These are phyloP conservation scores for Torulaspora indica DNA, from an alignment of 805 yeast genomes.

Conservation along the genomic window DNA sequence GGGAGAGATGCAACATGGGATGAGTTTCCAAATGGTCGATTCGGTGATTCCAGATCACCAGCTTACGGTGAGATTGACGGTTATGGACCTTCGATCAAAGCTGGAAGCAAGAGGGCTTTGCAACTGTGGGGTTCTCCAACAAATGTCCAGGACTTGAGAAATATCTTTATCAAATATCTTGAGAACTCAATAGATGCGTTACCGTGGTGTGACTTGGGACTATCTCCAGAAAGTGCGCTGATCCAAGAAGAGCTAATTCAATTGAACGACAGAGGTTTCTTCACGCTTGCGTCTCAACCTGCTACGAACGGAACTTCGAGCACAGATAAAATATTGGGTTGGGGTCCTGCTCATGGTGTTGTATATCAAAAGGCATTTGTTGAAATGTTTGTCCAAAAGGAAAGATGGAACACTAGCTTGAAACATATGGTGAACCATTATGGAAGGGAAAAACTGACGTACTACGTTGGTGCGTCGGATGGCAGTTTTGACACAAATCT, in stretches of 20 bases:
- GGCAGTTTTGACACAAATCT: constrained; percentile 61
- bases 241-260: constrained; percentile 87
- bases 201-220: constrained; percentile 89
- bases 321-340: constrained; percentile 85
- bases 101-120: constrained; percentile 59
- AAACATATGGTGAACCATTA: constrained; percentile 46
- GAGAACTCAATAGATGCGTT: constrained; percentile 68
- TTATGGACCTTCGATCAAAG: constrained; percentile 86
- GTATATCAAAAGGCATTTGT: constrained; percentile 92
- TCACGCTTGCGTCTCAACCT: constrained; percentile 95
- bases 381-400: constrained; percentile 75
- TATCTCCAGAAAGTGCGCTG: constrained; percentile 83
- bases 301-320: constrained; percentile 77
- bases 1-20: constrained; percentile 96
- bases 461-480: constrained; percentile 63
- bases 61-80: constrained; percentile 98
- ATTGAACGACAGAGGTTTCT: constrained; percentile 66
- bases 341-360: constrained; percentile 92
- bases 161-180: constrained; percentile 65
- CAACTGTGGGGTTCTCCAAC: constrained; percentile 80
- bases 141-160: constrained; percentile 52
- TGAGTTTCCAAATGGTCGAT: constrained; percentile 93
- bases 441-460: constrained; percentile 52
- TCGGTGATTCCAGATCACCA: constrained; percentile 91
- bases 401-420: constrained; percentile 58